A percentile compares a stretch with the other conserved stretches of the same genome.
phyloP scores from a whole-genome alignment of 805 yeast species.

The Candida wancherniae region DNA sequence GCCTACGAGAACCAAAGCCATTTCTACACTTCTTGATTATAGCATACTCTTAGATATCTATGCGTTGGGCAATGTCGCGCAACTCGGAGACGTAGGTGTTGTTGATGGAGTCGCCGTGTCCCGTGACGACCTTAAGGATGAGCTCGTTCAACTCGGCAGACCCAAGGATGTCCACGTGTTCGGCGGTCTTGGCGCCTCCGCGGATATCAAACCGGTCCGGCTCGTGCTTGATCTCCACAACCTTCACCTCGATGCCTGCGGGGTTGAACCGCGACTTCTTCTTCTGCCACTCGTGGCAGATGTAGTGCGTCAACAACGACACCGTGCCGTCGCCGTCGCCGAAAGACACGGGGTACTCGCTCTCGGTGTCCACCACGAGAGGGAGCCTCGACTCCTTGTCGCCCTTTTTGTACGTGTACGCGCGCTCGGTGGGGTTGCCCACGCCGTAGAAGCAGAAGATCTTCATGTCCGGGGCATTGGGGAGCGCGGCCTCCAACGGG shows the following conservation, averaged over 20 bases:
- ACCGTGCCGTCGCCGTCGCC: slow-evolving; percentile 98
- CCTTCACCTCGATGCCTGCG: slow-evolving; percentile 61
- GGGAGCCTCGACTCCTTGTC: slow-evolving; percentile 53
- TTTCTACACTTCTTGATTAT: neutral
- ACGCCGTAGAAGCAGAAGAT: slow-evolving; percentile 90
- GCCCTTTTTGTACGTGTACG: slow-evolving; percentile 72
- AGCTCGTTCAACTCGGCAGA: slow-evolving; percentile 88
- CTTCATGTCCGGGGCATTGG: slow-evolving; percentile 90
- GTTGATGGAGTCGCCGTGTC: slow-evolving; percentile 64
- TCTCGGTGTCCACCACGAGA: slow-evolving; percentile 65
- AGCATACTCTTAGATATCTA: slow-evolving; percentile 37
- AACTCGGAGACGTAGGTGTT: slow-evolving; percentile 57
- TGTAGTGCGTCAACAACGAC: slow-evolving; percentile 76
- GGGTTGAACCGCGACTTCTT: slow-evolving; percentile 71
- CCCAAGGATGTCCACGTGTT: slow-evolving; percentile 94
- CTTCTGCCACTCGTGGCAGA: slow-evolving; percentile 88
- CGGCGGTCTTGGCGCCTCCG: slow-evolving; percentile 97
- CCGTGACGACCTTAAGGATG: slow-evolving; percentile 75
- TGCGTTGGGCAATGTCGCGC: slow-evolving; percentile 52
- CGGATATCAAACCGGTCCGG: slow-evolving; percentile 92
- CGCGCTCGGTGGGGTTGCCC: slow-evolving; percentile 95
- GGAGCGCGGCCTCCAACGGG: slow-evolving; percentile 87
- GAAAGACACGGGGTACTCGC: slow-evolving; percentile 61
- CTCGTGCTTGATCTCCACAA: slow-evolving; percentile 89
- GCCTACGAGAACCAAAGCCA: no score